Conservation (phyloP, 1,284 basidiomycete genomes). For the Tilletia indica region DNA sequence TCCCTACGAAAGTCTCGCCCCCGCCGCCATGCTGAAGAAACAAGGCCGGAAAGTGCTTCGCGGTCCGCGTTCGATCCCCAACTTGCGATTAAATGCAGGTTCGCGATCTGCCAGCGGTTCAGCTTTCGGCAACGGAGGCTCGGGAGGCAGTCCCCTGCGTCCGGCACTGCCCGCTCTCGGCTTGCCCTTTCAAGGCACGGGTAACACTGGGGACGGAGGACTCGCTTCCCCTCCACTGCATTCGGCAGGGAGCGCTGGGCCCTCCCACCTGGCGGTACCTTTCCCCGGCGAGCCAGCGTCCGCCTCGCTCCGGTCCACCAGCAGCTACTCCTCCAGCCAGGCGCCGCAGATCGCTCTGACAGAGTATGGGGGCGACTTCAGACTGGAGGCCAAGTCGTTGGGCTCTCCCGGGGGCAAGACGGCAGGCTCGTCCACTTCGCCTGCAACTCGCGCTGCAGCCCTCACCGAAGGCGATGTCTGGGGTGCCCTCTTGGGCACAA, state of each 20-base stretch:
- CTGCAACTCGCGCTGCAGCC: not conserved
- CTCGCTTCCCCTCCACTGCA: no score
- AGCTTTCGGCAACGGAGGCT: not conserved
- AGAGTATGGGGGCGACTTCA: not conserved
- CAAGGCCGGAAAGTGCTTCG: slow-evolving; percentile 3
- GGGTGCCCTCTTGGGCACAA: slow-evolving; percentile 11
- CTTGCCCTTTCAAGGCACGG: not conserved
- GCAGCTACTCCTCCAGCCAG: not conserved
- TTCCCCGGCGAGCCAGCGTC: not conserved
- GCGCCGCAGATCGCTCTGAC: slow-evolving; percentile 12
- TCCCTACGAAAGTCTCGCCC: not conserved
- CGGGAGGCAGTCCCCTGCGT: not conserved
- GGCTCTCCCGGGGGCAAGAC: not conserved
- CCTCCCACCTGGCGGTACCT: not conserved
- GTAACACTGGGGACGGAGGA: not conserved
- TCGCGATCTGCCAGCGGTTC: not conserved
- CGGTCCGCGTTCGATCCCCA: slow-evolving; percentile 8
- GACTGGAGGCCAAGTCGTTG: not conserved
- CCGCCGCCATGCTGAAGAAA: slow-evolving; percentile 9
- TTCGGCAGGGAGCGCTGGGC: not conserved
- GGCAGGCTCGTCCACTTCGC: not conserved
- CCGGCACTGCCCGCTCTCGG: slow-evolving; percentile 10
- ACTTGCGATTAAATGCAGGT: not conserved
- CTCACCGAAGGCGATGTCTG: slow-evolving; percentile 16
- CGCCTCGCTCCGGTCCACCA: not conserved